Base-by-base conservation (phyloP, 73 alveolate genomes). In the Blepharisma japonicum region DNA sequence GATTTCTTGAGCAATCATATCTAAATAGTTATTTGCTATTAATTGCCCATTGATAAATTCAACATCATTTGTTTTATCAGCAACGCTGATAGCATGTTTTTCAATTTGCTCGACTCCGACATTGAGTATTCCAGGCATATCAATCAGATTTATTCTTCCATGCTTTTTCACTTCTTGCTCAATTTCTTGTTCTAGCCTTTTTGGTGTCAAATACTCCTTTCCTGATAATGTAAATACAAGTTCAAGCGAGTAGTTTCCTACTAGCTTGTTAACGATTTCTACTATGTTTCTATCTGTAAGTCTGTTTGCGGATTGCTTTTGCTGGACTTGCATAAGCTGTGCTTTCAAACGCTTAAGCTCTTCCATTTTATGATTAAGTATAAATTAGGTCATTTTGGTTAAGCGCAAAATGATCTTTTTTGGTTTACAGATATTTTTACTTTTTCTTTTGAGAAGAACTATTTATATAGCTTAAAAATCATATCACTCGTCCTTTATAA, bases 121-220 rank as follows among this genome's bases (percentile, higher is more conserved):
- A 2, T 25, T 25, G 2, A 61, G 23, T 0, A 25, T 18, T 9
- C 18, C 47, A 20, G 74, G 74, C 49, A 61, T 8, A 18, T 61
- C 74, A 8, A 61, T 14, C 5, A 61, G 47, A 25, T 39, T 25
- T 11, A 61, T 39, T 25, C 74, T 61, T 61, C 74, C 74, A 8
- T 61, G 47, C 39, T 8, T 9, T 18, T 61, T 14, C 47, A 61
- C 74, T 61, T 61, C 74, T 25, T 61, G 14, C 14, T n/a, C 47
- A 9, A 61, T 61, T 20, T 61, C 74, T 25, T 61, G 74, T 18
- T 14, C 49, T 9, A 61, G 74, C 47, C 74, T 61, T 61, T 61
- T 25, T 5, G 74, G 74, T 8, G 74, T 61, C 14, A 61, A 9
- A 61, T 61, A 61, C 11, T 61, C 74, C 5, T 61, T 61, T 20